phyloP scores from a whole-genome alignment of 2,329 filamentous ascomycete species.

The Blumeriella jaapii region DNA sequence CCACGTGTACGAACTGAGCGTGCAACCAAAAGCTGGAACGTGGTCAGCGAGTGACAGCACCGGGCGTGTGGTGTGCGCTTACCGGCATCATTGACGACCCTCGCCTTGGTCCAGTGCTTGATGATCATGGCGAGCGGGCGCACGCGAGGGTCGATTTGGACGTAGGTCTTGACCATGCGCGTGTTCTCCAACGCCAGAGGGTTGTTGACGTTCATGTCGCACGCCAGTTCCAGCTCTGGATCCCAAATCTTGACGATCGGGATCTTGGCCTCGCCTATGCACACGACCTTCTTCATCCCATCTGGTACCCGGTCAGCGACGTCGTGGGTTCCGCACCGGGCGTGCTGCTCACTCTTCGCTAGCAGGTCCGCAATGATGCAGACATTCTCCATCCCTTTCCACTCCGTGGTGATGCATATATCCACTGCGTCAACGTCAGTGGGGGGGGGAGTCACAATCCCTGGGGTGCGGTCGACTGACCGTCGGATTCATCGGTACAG shows the following conservation, averaged over 20 bases:
- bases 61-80: conserved; percentile 31
- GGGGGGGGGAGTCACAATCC: not conserved
- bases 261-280: conserved; percentile 88
- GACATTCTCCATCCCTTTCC: conserved; percentile 78
- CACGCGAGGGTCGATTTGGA: conserved; percentile 83
- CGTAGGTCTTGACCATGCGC: conserved; percentile 94
- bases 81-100: conserved; percentile 95
- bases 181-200: conserved; percentile 91
- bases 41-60: conserved; percentile 4
- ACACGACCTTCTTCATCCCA: conserved; percentile 94
- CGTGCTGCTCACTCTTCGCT: conserved; percentile 56
- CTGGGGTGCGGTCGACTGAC: conserved; percentile 39
- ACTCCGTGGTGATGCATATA: conserved; percentile 89
- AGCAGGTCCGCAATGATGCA: conserved; percentile 83
- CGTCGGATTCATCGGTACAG: conserved; percentile 92
- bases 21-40: conserved; percentile 69
- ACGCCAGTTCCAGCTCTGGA: conserved; percentile 76
- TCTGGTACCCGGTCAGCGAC: conserved; percentile 42
- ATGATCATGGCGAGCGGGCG: conserved; percentile 90
- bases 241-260: conserved; percentile 99
- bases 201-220: conserved; percentile 99
- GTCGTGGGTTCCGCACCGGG: not conserved
- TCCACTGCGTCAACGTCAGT: conserved; percentile 52
- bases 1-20: conserved; percentile 97
- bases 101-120: conserved; percentile 91